phyloP scores from a whole-genome alignment of 371 early-diverging fungal species.

The Mucor plumbeus region DNA sequence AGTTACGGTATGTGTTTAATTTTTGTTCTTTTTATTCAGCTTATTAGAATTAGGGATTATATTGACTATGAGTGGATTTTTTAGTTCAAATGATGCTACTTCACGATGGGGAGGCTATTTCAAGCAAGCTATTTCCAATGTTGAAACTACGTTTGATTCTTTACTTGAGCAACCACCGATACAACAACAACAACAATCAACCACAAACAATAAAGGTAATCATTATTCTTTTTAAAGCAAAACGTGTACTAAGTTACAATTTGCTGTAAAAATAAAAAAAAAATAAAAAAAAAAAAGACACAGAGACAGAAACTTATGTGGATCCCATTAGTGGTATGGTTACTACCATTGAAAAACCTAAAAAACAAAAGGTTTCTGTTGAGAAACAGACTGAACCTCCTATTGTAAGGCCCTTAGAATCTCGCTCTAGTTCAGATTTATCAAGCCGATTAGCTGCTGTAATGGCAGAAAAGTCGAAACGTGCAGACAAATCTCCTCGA shows the following conservation, averaged over 20 bases:
- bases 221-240: neutral
- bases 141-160: constrained; percentile 82
- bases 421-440: constrained; percentile 41
- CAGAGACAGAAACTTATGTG: constrained; percentile 51
- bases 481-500: constrained; percentile 1
- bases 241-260: neutral
- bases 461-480: constrained; percentile 28
- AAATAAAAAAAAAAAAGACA: too few relatives aligned
- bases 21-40: neutral
- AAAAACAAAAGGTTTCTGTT: constrained; percentile 8
- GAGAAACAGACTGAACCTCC: constrained; percentile 5
- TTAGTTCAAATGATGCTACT: constrained; percentile 39
- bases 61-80: constrained; percentile 46
- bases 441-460: constrained; percentile 49
- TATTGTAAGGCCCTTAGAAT: constrained; percentile 14
- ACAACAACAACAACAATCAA: constrained; percentile 13
- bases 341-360: constrained; percentile 44
- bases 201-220: neutral
- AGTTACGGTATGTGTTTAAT: neutral
- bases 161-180: constrained; percentile 62
- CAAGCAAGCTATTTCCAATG: constrained; percentile 78
- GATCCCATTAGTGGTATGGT: constrained; percentile 58
- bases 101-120: constrained; percentile 70
- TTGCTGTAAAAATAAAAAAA: neutral
- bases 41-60: neutral